Conservation (phyloP, 495 filamentous ascomycete species). For the Hypoxylon fragiforme region DNA sequence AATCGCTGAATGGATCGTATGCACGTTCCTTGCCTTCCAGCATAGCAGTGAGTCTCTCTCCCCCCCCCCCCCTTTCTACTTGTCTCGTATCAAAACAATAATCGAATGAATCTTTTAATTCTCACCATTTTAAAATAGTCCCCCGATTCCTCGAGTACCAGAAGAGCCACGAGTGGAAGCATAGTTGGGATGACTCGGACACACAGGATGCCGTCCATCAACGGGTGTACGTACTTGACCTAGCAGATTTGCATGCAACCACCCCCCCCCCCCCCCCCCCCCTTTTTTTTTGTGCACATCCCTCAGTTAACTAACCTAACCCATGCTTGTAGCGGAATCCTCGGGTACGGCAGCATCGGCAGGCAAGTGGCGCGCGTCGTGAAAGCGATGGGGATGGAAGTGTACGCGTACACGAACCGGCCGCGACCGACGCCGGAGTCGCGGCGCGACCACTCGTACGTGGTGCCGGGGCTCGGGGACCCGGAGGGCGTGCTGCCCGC, state of each 20-base stretch:
- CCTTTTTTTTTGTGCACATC: too few relatives aligned
- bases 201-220: slow-evolving; percentile 50
- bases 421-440: slow-evolving; percentile 57
- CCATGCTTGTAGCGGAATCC: slow-evolving; percentile 67
- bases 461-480: slow-evolving; percentile 77
- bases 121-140: slow-evolving; percentile 36
- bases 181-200: slow-evolving; percentile 34
- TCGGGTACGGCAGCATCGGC: slow-evolving; percentile 86
- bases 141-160: slow-evolving; percentile 59
- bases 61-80: too few relatives aligned
- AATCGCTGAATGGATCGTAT: slow-evolving; percentile 78
- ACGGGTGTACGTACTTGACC: slow-evolving; percentile 45
- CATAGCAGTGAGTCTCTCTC: slow-evolving; percentile 45
- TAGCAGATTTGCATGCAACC: too few relatives aligned
- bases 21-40: slow-evolving; percentile 53
- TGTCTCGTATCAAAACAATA: too few relatives aligned
- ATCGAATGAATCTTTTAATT: not conserved
- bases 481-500: slow-evolving; percentile 69
- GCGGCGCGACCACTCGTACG: slow-evolving; percentile 65
- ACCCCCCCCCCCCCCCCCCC: too few relatives aligned
- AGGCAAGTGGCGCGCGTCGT: slow-evolving; percentile 72
- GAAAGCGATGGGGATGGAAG: slow-evolving; percentile 74
- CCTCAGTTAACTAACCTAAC: not conserved
- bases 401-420: slow-evolving; percentile 78
- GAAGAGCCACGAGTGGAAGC: slow-evolving; percentile 56